Percentiles rank a stretch among this genome's conserved stretches.
Conservation (phyloP, 768 basidiomycete species). For the Amanita pseudoporphyria region DNA sequence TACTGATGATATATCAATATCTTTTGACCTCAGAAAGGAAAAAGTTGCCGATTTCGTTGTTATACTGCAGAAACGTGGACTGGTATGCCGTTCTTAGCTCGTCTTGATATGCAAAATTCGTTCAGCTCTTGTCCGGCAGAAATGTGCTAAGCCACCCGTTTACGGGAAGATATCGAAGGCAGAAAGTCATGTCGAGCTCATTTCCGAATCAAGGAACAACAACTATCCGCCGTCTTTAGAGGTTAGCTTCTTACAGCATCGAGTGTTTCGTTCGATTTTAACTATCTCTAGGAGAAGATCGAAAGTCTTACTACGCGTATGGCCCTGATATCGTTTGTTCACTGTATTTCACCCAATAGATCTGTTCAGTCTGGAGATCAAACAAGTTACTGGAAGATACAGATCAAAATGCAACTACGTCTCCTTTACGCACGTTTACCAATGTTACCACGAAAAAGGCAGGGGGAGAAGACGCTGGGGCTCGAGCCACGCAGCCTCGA, state of each 20-base stretch:
- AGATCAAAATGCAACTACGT: neutral
- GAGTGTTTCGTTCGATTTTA: neutral
- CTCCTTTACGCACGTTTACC: neutral
- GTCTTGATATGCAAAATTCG: neutral
- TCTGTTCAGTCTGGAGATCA: slow-evolving; percentile 8
- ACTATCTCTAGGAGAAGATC: slow-evolving; percentile 14
- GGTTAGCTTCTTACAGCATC: neutral
- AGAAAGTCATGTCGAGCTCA: slow-evolving; percentile 14
- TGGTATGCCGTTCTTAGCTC: slow-evolving; percentile 27
- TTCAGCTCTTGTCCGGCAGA: slow-evolving; percentile 1
- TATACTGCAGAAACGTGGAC: slow-evolving; percentile 31
- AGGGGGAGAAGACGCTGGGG: neutral
- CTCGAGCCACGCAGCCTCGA: neutral
- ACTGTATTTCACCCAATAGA: neutral
- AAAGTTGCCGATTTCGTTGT: slow-evolving; percentile 28
- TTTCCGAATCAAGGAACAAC: slow-evolving; percentile 10
- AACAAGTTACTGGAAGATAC: neutral
- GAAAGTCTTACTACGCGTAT: slow-evolving; percentile 17
- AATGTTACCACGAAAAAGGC: neutral
- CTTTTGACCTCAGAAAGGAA: slow-evolving; percentile 28
- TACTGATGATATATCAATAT: slow-evolving; percentile 17
- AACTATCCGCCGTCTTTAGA: slow-evolving; percentile 2
- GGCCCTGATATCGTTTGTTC: neutral
- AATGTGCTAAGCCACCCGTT: slow-evolving; percentile 4
- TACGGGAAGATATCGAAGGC: slow-evolving; percentile 17